A percentile compares a stretch with the other conserved stretches of the same genome.
phyloP scores from a whole-genome alignment of 176 grass and related monocot species.

The Ensete glaucum region DNA sequence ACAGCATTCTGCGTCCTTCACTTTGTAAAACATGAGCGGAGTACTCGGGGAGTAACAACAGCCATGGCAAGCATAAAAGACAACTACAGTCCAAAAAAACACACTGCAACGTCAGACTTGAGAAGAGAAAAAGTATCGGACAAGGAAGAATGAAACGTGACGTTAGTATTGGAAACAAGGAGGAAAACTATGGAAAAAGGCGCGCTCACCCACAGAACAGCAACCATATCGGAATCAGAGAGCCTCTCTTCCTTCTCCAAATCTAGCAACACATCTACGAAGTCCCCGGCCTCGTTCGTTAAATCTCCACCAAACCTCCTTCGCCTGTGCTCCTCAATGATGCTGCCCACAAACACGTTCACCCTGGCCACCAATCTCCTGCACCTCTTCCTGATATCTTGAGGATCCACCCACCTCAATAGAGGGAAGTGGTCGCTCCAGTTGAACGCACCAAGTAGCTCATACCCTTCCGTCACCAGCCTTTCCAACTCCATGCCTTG shows the following conservation, averaged over 20 bases:
- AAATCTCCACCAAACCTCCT: background rate
- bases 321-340: constrained; percentile 27
- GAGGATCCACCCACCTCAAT: constrained; percentile 29
- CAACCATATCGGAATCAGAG: constrained; percentile 30
- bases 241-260: constrained; percentile 21
- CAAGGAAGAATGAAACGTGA: no score
- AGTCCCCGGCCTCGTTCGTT: constrained; percentile 6
- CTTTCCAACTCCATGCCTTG: constrained; percentile 23
- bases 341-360: constrained; percentile 18
- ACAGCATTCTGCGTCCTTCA: no score
- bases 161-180: no score
- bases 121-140: no score
- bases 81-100: no score
- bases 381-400: constrained; percentile 27
- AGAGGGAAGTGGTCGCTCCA: constrained; percentile 33
- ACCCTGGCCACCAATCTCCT: constrained; percentile 17
- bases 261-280: constrained; percentile 29
- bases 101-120: no score
- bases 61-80: no score
- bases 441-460: constrained; percentile 31
- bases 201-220: constrained; percentile 22
- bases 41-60: no score
- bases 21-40: no score
- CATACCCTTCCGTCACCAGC: constrained; percentile 28
- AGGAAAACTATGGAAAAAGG: background rate